A percentile compares a stretch with the other conserved stretches of the same genome.
These are phyloP conservation scores for Lasiosphaeris hirsuta DNA, from an alignment of 495 filamentous ascomycete genomes.

Conservation along the genomic window DNA sequence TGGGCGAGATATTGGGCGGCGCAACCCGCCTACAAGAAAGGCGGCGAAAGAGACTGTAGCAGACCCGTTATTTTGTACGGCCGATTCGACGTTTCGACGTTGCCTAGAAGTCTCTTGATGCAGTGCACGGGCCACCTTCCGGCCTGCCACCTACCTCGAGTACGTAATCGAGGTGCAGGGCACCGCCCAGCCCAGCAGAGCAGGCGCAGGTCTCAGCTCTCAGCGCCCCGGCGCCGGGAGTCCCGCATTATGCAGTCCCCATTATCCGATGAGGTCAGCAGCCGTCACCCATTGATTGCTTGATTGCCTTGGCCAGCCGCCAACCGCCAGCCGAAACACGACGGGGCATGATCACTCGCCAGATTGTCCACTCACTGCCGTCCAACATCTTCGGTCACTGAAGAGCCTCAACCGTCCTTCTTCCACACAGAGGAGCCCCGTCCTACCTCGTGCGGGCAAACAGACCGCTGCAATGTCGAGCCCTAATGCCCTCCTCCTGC, in stretches of 20 bases:
- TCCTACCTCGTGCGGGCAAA: too few relatives aligned
- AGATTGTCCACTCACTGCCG: background rate
- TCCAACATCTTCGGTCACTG: background rate
- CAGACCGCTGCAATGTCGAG: constrained; percentile 42
- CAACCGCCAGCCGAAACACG: constrained; percentile 3
- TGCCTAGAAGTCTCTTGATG: background rate
- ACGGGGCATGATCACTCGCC: background rate
- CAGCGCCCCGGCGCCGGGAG: too few relatives aligned
- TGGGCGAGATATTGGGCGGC: background rate
- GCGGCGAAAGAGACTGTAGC: background rate
- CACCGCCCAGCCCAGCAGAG: too few relatives aligned
- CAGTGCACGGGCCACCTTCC: background rate
- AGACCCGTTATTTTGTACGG: constrained; percentile 26
- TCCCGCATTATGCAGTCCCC: too few relatives aligned
- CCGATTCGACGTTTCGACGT: background rate
- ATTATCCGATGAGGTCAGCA: background rate
- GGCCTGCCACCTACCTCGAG: too few relatives aligned
- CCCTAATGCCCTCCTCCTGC: constrained; percentile 64
- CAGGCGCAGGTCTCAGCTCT: too few relatives aligned
- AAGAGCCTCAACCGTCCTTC: too few relatives aligned
- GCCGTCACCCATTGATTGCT: constrained; percentile 4
- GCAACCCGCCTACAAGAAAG: constrained; percentile 30
- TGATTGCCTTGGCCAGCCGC: constrained; percentile 6
- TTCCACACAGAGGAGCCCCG: too few relatives aligned
- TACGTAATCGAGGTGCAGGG: background rate